Evolutionary conservation across 805 yeast genomes (phyloP).

Genomic region (Cyberlindnera mycetangii): DNA sequence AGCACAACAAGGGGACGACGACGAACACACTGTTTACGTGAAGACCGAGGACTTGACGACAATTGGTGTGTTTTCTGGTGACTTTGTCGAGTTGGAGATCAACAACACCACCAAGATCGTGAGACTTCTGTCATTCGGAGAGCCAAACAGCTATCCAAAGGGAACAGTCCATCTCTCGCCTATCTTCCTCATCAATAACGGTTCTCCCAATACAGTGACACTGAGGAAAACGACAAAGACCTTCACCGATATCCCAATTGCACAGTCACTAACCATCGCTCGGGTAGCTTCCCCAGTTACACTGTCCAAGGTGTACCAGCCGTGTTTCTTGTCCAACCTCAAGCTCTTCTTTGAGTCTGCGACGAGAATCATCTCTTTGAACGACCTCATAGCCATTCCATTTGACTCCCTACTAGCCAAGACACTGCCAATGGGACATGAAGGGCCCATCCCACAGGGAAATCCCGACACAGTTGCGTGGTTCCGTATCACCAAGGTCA

Average conservation of each 20-base stretch:
- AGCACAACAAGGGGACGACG: constrained; percentile 36
- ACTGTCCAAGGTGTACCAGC: constrained; percentile 61
- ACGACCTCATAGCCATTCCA: constrained; percentile 73
- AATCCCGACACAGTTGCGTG: constrained; percentile 75
- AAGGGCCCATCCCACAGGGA: constrained; percentile 45
- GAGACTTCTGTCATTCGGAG: constrained; percentile 55
- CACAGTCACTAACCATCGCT: constrained; percentile 62
- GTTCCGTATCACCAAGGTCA: constrained; percentile 65
- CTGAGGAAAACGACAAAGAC: constrained; percentile 22
- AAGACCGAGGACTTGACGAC: constrained; percentile 48
- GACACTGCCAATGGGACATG: constrained; percentile 30
- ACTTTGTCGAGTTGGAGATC: constrained; percentile 41
- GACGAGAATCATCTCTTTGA: constrained; percentile 55
- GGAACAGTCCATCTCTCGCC: constrained; percentile 60
- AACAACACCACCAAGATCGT: constrained; percentile 12
- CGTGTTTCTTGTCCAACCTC: constrained; percentile 57
- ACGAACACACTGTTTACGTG: constrained; percentile 43
- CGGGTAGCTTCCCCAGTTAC: constrained; percentile 69
- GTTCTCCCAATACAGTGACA: constrained; percentile 29
- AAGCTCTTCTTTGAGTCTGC: constrained; percentile 55
- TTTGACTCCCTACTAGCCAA: constrained; percentile 68
- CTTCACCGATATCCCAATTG: constrained; percentile 38
- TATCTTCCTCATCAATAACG: constrained; percentile 48
- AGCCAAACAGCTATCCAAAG: constrained; percentile 48
- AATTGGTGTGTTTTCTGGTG: constrained; percentile 69